These are phyloP conservation scores for Boechera stricta DNA, from an alignment of 345 rosid species.

Conservation along the genomic window DNA sequence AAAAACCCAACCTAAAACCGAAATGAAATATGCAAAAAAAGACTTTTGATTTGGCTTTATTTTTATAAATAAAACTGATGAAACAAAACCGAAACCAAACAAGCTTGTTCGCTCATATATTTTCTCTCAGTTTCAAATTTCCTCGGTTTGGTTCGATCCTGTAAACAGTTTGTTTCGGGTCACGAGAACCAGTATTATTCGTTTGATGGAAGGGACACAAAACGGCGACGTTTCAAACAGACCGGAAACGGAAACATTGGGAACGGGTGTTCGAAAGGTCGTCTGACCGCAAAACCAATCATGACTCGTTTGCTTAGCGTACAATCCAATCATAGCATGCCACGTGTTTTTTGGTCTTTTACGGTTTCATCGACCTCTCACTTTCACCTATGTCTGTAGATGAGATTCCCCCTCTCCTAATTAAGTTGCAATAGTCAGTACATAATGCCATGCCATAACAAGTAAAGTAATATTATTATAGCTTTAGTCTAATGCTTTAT, in stretches of 20 bases:
- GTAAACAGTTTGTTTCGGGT: no score
- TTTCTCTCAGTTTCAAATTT: no score
- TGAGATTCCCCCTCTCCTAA: conserved; percentile 37
- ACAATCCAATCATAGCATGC: background rate
- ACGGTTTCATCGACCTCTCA: conserved; percentile 36
- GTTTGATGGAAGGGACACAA: background rate
- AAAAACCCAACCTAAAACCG: no score
- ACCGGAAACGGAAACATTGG: conserved; percentile 43
- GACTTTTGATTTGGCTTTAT: no score
- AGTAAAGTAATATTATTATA: background rate
- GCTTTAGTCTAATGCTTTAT: background rate
- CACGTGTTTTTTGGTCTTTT: conserved; percentile 23
- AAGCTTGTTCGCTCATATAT: no score
- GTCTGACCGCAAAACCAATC: conserved; percentile 43
- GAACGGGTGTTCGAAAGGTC: conserved; percentile 39
- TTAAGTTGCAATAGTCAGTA: conserved; percentile 20
- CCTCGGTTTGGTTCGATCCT: no score
- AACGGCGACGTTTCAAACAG: conserved; percentile 23
- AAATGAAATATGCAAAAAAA: no score
- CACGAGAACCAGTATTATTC: background rate
- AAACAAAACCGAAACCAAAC: no score
- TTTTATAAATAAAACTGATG: no score
- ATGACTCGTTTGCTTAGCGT: conserved; percentile 29
- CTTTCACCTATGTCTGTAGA: conserved; percentile 35
- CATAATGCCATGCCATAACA: conserved; percentile 11